These are phyloP conservation scores for Neolecta irregularis DNA, from an alignment of 1,139 yeast genomes.

Conservation along the genomic window DNA sequence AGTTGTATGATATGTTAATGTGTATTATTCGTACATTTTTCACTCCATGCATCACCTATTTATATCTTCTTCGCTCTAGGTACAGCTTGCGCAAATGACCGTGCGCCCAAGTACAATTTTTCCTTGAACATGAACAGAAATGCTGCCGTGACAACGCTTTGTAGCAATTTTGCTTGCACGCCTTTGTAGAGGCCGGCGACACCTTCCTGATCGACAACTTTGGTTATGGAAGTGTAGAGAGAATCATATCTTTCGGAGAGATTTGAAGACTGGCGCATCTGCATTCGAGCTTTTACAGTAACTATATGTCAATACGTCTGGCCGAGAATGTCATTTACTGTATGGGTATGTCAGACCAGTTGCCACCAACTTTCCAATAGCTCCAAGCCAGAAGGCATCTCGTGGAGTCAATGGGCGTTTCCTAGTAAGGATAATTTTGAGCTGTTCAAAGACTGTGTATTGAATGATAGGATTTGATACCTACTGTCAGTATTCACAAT, in stretches of 20 bases:
- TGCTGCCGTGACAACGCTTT: constrained; percentile 78
- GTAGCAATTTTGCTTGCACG: constrained; percentile 59
- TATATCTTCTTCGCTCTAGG: too few relatives aligned
- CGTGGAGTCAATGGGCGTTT: constrained; percentile 33
- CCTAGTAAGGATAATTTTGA: constrained; percentile 49
- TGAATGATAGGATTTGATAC: constrained; percentile 80
- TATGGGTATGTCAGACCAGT: constrained; percentile 82
- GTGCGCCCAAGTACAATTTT: constrained; percentile 37
- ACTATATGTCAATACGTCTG: constrained; percentile 24
- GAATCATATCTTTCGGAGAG: constrained; percentile 20
- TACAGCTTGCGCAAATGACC: too few relatives aligned
- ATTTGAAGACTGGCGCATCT: constrained; percentile 36
- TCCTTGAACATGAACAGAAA: constrained; percentile 84
- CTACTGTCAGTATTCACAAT: too few relatives aligned
- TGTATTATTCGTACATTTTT: too few relatives aligned
- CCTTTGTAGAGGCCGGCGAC: constrained; percentile 68
- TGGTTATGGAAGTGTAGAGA: constrained; percentile 24
- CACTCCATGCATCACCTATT: too few relatives aligned
- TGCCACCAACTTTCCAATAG: constrained; percentile 75
- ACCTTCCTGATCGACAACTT: constrained; percentile 56
- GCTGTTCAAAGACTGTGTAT: constrained; percentile 79
- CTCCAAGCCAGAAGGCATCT: constrained; percentile 77
- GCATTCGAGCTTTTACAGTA: constrained; percentile 80
- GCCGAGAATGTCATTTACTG: constrained; percentile 10
- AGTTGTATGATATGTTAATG: too few relatives aligned